phyloP scores from a whole-genome alignment of 2,329 filamentous ascomycete species.

The Ophiostoma sp. region DNA sequence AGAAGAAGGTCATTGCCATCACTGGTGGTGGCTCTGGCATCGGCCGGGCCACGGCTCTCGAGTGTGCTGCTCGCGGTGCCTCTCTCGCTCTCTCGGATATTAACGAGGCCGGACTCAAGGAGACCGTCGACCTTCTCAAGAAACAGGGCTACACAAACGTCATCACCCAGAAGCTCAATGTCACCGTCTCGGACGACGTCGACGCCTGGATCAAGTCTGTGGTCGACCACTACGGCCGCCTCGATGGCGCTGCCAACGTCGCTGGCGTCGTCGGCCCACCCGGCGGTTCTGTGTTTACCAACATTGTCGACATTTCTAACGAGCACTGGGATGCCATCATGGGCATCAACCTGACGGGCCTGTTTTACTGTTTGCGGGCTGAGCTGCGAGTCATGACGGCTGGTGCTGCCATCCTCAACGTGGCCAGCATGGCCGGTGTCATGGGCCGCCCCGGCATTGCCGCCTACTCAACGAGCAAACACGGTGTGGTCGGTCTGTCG shows the following conservation, averaged over 20 bases:
- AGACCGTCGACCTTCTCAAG: background rate
- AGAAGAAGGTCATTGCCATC: slow-evolving; percentile 20
- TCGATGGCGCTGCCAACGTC: slow-evolving; percentile 57
- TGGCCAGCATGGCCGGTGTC: slow-evolving; percentile 26
- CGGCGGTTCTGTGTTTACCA: slow-evolving; percentile 41
- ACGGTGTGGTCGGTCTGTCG: slow-evolving; percentile 41
- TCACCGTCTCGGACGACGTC: slow-evolving; percentile 40
- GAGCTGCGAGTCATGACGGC: slow-evolving; percentile 31
- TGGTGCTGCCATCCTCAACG: slow-evolving; percentile 34
- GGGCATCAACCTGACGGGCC: slow-evolving; percentile 50
- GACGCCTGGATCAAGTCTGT: slow-evolving; percentile 51
- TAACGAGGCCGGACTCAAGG: slow-evolving; percentile 38
- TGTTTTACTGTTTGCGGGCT: slow-evolving; percentile 51
- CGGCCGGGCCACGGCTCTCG: slow-evolving; percentile 46
- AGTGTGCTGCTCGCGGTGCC: slow-evolving; percentile 44
- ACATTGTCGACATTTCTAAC: slow-evolving; percentile 47
- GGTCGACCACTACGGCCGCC: slow-evolving; percentile 50
- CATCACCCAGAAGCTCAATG: background rate
- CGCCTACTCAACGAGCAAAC: slow-evolving; percentile 43
- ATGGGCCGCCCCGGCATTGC: slow-evolving; percentile 40
- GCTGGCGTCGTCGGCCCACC: slow-evolving; percentile 48
- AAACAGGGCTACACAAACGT: background rate
- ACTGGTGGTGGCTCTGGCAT: slow-evolving; percentile 44
- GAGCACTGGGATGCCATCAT: slow-evolving; percentile 53
- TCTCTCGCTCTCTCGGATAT: slow-evolving; percentile 49